Evolutionary conservation across 1,284 basidiomycete genomes (phyloP), one percentile per base, ranked within the genome.

Genomic region (Cryptococcus sp.): DNA sequence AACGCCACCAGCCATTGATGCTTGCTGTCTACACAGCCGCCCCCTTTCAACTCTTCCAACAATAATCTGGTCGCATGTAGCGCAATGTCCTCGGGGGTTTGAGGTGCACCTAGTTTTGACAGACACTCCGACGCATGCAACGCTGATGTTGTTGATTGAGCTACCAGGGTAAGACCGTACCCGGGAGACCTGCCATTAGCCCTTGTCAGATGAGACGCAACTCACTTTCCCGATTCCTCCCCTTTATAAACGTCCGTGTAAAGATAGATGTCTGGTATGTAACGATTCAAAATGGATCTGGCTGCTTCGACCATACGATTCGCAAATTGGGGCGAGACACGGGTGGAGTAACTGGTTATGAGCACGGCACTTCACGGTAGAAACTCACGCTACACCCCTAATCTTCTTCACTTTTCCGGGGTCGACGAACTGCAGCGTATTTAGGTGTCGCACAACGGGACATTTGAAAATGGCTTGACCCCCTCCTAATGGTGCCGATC

Each of bases 211-310:
- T 16, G 13, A 34, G 7, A 50, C 22, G 5, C 19, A 17, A 80
- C 89, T 63, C 64, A 90, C 90, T 93, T 96, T 76, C 96, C 96
- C 63, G 91, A 92, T 62, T 99, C 96, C 23, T 93, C 91, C 10
- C 94, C 94, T 73, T 96, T 93, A 80, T 97, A 99, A 15, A 98
- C 93, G 69, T 99, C 96, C 1, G 96, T 96, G 75, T 98, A 96
- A 26, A 99, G 85, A 77, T 99, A 98, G 29, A 98, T 91, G 74
- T 99, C 96, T 25, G 95, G 95, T 61, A 99, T 96, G 78, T 91
- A 98, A 4, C 94, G 87, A 72, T 98, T 98, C 39, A 99, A 83
- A 23, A 99, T 83, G 3, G 89, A 90, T 44, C 96, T 86, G 11
- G 92, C 87, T 1, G 93, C 84, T 70, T 98, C 95, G 56, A 99